Base-by-base conservation (phyloP, 1,284 basidiomycete species). In the Kwoniella shivajii region DNA sequence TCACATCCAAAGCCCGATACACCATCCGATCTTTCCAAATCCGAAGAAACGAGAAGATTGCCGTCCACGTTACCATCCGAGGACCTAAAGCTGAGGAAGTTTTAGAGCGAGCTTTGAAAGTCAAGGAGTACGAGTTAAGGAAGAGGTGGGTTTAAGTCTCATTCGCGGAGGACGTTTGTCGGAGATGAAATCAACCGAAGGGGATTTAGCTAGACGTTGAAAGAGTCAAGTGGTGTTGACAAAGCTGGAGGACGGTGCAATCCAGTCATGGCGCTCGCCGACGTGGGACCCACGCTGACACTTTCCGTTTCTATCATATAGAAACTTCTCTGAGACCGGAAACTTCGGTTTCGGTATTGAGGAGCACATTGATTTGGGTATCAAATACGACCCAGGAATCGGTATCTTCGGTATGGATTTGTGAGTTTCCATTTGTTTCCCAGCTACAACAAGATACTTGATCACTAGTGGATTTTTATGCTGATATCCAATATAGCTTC, bases 21-120 rank as follows among this genome's bases (percentile, higher is more conserved):
- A 99, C 96, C 74, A 92, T 99, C 81, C 93, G 95, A 76, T 91
- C 91, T 58, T 99, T 99, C 84, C 90, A 92, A 80, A 99, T 99
- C 84, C 91, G 96, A 80, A 90, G 95, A 84, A 99, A 99, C 85
- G 96, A 99, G 84, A 98, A 99, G 87, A 99, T 99, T 77, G 96
- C 96, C 56, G 90, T 90, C 72, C 95, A 99, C 83, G 95, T 99
- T 77, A 99, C 95, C 78, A 96, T 99, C 82, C 92, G 95, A 69
- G 95, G 95, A 49, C 95, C 95, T 74, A 99, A 99, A 83, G 95
- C 95, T 51, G 95, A 99, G 86, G 95, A 99, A 82, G 98, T 96
- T 80, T 85, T 99, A 73, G 96, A 99, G 85, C 92, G 96, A 76
- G 95, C 93, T 52, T 85, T 99, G 78, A 99, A 98, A 83, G 95